A percentile compares a stretch with the other conserved stretches of the same genome.
Evolutionary conservation across 495 filamentous ascomycete species (phyloP).

Genomic region (Glarea lozoyensis): DNA sequence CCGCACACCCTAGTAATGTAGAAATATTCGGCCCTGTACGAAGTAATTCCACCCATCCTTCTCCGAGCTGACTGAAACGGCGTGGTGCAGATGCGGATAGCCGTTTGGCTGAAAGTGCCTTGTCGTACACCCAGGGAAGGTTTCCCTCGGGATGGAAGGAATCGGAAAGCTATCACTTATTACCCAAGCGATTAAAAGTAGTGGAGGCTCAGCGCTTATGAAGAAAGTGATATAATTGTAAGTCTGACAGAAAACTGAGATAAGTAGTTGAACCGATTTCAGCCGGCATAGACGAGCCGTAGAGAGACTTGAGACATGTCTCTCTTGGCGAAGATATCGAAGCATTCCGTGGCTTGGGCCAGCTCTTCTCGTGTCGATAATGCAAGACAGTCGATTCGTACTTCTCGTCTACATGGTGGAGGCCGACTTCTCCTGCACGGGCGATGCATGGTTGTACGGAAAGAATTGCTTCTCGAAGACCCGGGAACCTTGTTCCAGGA

Average conservation of each 20-base stretch:
- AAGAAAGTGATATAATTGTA: not conserved
- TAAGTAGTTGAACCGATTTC: not conserved
- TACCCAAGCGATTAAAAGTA: slow-evolving; percentile 2
- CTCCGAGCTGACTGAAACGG: slow-evolving; percentile 7
- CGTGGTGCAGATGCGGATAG: slow-evolving; percentile 14
- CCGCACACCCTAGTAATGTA: too few species aligned
- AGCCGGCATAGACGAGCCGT: too few species aligned
- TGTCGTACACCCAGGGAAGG: slow-evolving; percentile 9
- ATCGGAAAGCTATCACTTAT: slow-evolving; percentile 2
- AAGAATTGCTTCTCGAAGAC: not conserved
- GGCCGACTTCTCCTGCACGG: not conserved
- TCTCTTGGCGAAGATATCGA: not conserved
- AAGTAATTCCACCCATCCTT: too few species aligned
- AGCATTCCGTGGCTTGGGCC: too few species aligned
- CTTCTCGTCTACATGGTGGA: not conserved
- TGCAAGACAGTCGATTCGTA: too few species aligned
- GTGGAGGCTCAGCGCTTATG: slow-evolving; percentile 1
- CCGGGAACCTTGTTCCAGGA: slow-evolving; percentile 1
- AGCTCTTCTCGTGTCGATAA: too few species aligned
- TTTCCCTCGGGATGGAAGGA: not conserved
- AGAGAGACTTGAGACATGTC: not conserved
- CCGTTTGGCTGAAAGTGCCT: slow-evolving; percentile 10
- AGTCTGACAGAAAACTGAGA: not conserved
- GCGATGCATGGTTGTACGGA: not conserved
- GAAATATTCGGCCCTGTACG: too few species aligned